A percentile compares a stretch with the other conserved stretches of the same genome.
Evolutionary conservation across 2,329 filamentous ascomycete genomes (phyloP).

Genomic region (Phaeosphaeriaceae sp.): DNA sequence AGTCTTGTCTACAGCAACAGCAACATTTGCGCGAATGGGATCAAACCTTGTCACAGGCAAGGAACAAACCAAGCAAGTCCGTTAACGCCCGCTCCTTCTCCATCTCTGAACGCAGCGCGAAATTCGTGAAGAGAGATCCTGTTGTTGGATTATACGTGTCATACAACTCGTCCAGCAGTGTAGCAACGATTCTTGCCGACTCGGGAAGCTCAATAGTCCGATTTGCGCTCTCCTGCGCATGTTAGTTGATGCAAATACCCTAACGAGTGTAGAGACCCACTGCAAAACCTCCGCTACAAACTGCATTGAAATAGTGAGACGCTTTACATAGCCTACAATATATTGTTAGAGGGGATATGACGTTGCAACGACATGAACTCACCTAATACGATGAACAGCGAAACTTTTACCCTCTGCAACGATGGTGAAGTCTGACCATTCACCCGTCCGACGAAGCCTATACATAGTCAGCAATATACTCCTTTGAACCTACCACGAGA

Average conservation of each 20-base stretch:
- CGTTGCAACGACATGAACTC: neutral
- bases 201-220: constrained; percentile 22
- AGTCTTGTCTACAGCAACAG: neutral
- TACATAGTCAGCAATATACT: neutral
- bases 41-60: constrained; percentile 30
- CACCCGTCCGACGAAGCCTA: constrained; percentile 21
- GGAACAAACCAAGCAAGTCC: constrained; percentile 20
- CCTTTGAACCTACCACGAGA: neutral
- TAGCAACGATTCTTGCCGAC: constrained; percentile 10
- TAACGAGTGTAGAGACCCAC: constrained; percentile 6
- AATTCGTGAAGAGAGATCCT: constrained; percentile 27
- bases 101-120: constrained; percentile 14
- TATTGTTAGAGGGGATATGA: neutral
- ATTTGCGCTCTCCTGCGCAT: constrained; percentile 14
- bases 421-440: constrained; percentile 30
- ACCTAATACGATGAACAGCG: constrained; percentile 27
- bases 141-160: constrained; percentile 20
- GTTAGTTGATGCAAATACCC: constrained; percentile 1
- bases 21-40: neutral
- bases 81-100: constrained; percentile 23
- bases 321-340: constrained; percentile 17
- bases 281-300: constrained; percentile 20
- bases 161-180: constrained; percentile 28
- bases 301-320: constrained; percentile 26
- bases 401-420: constrained; percentile 20